Base-by-base conservation (phyloP, 768 basidiomycete genomes). In the Leccinum olivaceopallidum region DNA sequence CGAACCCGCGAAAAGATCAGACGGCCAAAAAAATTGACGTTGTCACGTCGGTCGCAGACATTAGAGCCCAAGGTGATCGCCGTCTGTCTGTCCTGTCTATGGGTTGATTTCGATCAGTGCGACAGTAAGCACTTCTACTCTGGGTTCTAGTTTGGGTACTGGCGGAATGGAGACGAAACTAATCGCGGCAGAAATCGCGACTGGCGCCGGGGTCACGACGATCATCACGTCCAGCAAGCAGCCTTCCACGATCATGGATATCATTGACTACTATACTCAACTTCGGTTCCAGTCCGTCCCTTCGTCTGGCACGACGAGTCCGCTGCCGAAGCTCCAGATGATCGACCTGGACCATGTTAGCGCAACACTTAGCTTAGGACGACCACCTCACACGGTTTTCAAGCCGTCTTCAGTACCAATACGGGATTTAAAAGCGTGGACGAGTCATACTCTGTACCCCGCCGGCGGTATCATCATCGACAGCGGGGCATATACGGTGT, bases 151-250 rank as follows among this genome's bases (percentile, higher is more conserved):
- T 65, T 82, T 99, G 12, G 97, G 97, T 0, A 98, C 97, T 1
- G 97, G 97, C 0, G 97, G 97, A 4, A 98, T 98, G 97, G 95
- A 97, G 75, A 99, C 97, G 3, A 99, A 98, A 71, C 85, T 98
- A 66, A 97, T 98, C 64, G 97, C 97, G 1, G 96, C 97, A 0
- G 97, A 99, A 69, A 94, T 99, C 32, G 95, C 96, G 5, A 96
- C 92, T 0, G 95, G 88, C 0, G 96, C 95, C 1, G 97, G 97
- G 7, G 94, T 96, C 34, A 87, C 92, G 5, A 97, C 96, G 0
- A 81, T 98, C 49, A 92, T 99, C 68, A 87, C 89, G 52, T 90
- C 92, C 22, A 95, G 93, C 75, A 90, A 87, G 66, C 78, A 82
- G 26, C 92, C 94, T 0, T 79, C 83, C 51, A 84, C 83, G 67